Evolutionary conservation across 2,329 filamentous ascomycete species (phyloP).

Genomic region (Westerdykella aurantiaca): DNA sequence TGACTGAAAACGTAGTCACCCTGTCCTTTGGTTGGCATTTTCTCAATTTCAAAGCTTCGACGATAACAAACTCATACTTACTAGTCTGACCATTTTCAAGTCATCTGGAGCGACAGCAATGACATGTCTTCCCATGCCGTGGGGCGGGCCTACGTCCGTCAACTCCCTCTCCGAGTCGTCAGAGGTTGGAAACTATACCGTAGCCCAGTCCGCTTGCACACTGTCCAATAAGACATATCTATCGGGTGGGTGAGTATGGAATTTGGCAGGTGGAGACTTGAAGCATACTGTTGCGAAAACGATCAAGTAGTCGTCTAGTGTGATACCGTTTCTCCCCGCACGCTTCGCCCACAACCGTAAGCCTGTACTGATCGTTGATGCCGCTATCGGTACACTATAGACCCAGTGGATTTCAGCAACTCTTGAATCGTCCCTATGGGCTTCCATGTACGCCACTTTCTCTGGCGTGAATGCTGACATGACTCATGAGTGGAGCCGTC

Average conservation of each 20-base stretch:
- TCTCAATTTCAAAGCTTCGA: background rate
- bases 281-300: conserved; percentile 24
- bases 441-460: conserved; percentile 24
- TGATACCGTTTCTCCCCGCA: conserved; percentile 27
- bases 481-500: conserved; percentile 6
- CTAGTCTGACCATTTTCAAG: conserved; percentile 27
- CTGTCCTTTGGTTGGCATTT: background rate
- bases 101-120: conserved; percentile 22
- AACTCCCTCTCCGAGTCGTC: background rate
- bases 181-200: conserved; percentile 10
- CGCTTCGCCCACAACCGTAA: conserved; percentile 27
- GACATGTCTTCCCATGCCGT: conserved; percentile 32
- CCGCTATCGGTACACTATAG: conserved; percentile 27
- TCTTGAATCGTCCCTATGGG: conserved; percentile 24
- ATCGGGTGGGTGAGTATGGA: conserved; percentile 2
- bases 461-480: conserved; percentile 25
- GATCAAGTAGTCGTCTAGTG: conserved; percentile 30
- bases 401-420: conserved; percentile 28
- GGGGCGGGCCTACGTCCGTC: conserved; percentile 21
- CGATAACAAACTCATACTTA: background rate
- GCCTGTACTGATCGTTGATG: conserved; percentile 19
- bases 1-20: conserved; percentile 33
- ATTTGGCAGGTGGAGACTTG: background rate
- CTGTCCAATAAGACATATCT: conserved; percentile 28
- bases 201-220: conserved; percentile 25